Evolutionary conservation across 495 filamentous ascomycete species (phyloP), one percentile per base, ranked within the genome.

Genomic region (Penicillium lagena): DNA sequence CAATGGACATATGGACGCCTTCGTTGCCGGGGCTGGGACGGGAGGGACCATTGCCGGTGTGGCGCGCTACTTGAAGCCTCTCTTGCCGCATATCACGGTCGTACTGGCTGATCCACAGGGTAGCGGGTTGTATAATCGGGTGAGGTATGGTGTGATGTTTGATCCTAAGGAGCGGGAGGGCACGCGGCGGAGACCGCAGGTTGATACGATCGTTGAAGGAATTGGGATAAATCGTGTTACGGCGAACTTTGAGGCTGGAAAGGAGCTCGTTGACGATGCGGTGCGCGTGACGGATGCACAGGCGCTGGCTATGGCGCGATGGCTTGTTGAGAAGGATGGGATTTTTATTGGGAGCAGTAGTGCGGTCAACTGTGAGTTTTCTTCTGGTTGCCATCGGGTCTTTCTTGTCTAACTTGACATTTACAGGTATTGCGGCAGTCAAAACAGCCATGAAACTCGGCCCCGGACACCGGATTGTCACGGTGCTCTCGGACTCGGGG

Each of bases 71-170:
- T 72, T 99, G 15, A 96, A 96, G 58, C 77, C 83, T 7, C 56
- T 69, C 27, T 67, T 86, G 32, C 75, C 80, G 9, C 56, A 72
- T 7, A 46, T 96, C 33, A 74, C 75, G 32, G 75, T 96, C 33
- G 85, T 97, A 2, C 76, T 99, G 7, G 93, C 93, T 0, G 93
- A 99, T 63, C 93, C 93, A 9, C 88, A 91, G 58, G 93, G 93
- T 6, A 95, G 88, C 65, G 94, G 93, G 4, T 63, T 97, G 31
- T 99, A 82, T 69, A 96, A 99, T 66, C 79, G 83, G 44, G 77
- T 99, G 47, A 82, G 83, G 31, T 86, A 89, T 62, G 93, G 94
- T 5, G 93, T 99, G 33, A 95, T 99, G 90, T 99, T 96, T 62
- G 83, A 90, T 53, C 28, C 73, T 9, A 90, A 81, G 43, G 93